A percentile compares a stretch with the other conserved stretches of the same genome.
These are phyloP conservation scores for Hypoxylon sp. DNA, from an alignment of 2,329 filamentous ascomycete species.

Conservation along the genomic window DNA sequence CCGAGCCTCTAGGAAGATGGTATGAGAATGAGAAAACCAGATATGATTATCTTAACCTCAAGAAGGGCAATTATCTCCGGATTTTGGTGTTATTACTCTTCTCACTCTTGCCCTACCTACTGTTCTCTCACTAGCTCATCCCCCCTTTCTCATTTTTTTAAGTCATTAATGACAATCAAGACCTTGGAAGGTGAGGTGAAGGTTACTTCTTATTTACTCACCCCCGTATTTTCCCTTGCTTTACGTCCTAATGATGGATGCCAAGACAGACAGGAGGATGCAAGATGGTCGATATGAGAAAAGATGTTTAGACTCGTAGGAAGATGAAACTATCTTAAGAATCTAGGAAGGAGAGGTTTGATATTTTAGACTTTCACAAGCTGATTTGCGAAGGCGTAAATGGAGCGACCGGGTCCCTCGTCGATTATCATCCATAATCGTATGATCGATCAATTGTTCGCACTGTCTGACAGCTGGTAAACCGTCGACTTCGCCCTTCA, in stretches of 20 bases:
- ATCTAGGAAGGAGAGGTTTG: neutral
- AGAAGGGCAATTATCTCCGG: neutral
- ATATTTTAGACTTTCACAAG: neutral
- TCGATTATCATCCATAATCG: slow-evolving; percentile 20
- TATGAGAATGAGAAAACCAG: neutral
- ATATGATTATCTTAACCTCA: neutral
- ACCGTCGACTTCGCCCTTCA: neutral
- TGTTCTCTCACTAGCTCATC: neutral
- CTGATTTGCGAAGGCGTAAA: neutral
- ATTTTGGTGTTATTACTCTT: neutral
- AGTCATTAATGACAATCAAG: neutral
- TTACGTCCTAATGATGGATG: neutral
- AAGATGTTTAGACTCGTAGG: neutral
- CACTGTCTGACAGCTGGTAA: slow-evolving; percentile 39
- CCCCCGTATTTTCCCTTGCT: neutral
- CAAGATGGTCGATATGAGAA: neutral
- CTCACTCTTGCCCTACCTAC: neutral
- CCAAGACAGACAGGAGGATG: neutral
- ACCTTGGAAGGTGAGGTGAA: neutral
- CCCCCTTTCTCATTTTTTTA: too few relatives aligned
- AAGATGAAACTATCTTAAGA: neutral
- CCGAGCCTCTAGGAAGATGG: neutral
- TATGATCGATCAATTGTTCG: slow-evolving; percentile 25
- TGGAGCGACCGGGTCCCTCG: neutral
- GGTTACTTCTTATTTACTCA: neutral